phyloP scores from a whole-genome alignment of 2,329 filamentous ascomycete genomes.

The Colletotrichum sp. region DNA sequence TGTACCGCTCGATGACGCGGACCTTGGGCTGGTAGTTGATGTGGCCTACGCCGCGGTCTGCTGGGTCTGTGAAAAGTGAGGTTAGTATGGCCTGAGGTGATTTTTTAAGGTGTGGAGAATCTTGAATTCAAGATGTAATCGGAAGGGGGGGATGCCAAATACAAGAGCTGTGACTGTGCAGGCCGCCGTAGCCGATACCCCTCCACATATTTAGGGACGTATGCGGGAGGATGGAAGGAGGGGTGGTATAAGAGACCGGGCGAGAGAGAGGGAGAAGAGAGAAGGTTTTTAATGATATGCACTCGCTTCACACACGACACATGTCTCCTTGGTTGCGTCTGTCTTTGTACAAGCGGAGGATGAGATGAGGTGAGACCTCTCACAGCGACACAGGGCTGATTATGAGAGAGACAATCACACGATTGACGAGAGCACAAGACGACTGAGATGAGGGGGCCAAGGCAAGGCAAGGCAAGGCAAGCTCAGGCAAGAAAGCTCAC shows the following conservation, averaged over 20 bases:
- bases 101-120: slow-evolving; percentile 22
- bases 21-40: slow-evolving; percentile 76
- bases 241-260: not conserved
- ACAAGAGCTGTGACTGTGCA: slow-evolving; percentile 22
- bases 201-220: slow-evolving; percentile 19
- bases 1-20: slow-evolving; percentile 89
- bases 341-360: not conserved
- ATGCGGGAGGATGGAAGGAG: not conserved
- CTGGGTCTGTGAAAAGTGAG: slow-evolving; percentile 49
- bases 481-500: slow-evolving; percentile 11
- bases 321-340: not conserved
- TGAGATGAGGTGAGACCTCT: not conserved
- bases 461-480: not conserved
- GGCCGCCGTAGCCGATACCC: slow-evolving; percentile 22
- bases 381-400: slow-evolving; percentile 9
- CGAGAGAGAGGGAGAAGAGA: not conserved
- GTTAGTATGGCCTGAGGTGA: slow-evolving; percentile 36
- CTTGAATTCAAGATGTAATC: not conserved
- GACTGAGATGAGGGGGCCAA: not conserved
- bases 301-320: slow-evolving; percentile 14
- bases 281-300: not conserved
- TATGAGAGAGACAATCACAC: slow-evolving; percentile 4
- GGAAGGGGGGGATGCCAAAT: slow-evolving; percentile 5
- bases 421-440: not conserved
- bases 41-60: slow-evolving; percentile 52